Evolutionary conservation across 441 rosid genomes (phyloP).

Genomic region (Gossypium gossypioides): DNA sequence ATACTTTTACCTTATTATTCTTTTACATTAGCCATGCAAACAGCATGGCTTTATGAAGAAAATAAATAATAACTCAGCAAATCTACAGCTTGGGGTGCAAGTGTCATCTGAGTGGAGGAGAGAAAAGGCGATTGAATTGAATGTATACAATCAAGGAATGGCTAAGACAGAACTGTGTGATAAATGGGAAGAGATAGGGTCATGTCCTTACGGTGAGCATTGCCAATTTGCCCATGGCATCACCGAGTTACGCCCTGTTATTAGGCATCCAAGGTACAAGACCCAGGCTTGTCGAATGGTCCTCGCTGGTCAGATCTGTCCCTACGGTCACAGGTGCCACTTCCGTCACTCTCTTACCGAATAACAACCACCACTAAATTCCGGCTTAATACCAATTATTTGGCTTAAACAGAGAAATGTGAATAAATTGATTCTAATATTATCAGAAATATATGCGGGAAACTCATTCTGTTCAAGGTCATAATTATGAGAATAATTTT

Average conservation of each 20-base stretch:
- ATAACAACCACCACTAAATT: conserved; percentile 34
- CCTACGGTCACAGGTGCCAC: conserved; percentile 75
- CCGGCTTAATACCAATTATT: conserved; percentile 27
- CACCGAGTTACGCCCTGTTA: conserved; percentile 60
- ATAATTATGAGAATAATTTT: not conserved
- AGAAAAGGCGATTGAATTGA: conserved; percentile 40
- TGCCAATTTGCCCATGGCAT: conserved; percentile 85
- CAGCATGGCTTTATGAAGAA: too few relatives aligned
- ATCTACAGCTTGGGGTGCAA: conserved; percentile 31
- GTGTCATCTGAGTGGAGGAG: conserved; percentile 32
- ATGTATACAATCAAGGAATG: conserved; percentile 61
- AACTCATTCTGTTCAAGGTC: too few relatives aligned
- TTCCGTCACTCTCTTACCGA: conserved; percentile 68
- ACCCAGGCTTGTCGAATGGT: conserved; percentile 71
- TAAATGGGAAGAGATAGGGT: conserved; percentile 76
- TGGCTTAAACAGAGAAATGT: not conserved
- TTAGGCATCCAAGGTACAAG: conserved; percentile 69
- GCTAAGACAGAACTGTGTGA: conserved; percentile 74
- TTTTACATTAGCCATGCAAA: too few relatives aligned
- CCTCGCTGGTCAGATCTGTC: conserved; percentile 49
- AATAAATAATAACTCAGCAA: not conserved
- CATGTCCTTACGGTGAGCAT: conserved; percentile 55
- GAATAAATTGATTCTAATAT: conserved; percentile 1
- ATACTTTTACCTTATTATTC: too few relatives aligned
- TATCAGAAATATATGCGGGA: not conserved